Base-by-base conservation (phyloP, 305 asterid genomes). In the Fraxinus velutina region DNA sequence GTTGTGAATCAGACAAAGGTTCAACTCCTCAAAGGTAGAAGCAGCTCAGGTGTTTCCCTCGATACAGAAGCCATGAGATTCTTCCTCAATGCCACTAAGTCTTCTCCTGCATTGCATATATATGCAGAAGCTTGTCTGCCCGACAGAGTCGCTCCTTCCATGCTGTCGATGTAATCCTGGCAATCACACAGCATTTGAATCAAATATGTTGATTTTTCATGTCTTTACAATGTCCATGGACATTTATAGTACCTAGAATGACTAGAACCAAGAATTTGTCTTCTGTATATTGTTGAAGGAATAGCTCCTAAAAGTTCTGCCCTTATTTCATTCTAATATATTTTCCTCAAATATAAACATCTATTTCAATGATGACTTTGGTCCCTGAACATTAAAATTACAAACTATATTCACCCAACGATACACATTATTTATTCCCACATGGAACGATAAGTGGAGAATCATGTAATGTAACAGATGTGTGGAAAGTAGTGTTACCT, bases 101-200 rank as follows among this genome's bases (percentile, higher is more conserved):
- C 93, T 88, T 93, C 97, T 39, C 99, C 99, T 2, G 91, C 98
- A 50, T 87, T 44, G 55, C 98, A 94, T 85, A 96, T 88, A 89
- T 78, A 92, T 7, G 98, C 93, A 9, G 97, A 90, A 24, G 98
- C 93, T 87, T 96, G 98, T 83, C 99, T 84, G 1, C 99, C 99
- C 0, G 98, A 96, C 37, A 96, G 90, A 76, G 98, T 96, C 29
- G 99, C 99, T 8, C 99, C 98, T 86, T 96, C 99, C 99, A 96
- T 96, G 92, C 99, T 96, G 86, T 96, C 99, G 75, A 94, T 96
- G 87, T 96, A 96, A 79, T 96, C 99, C 98, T 96, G 95, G 79
- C 42, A 57, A 75, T 70, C 42, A 30, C 13, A 55, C 42, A 36
- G 50, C 75, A 34, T 29, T 81, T 77, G 27, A 57, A 66, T 66